These are phyloP conservation scores for Raphanus hybrid DNA, from an alignment of 441 rosid species.

Conservation along the genomic window DNA sequence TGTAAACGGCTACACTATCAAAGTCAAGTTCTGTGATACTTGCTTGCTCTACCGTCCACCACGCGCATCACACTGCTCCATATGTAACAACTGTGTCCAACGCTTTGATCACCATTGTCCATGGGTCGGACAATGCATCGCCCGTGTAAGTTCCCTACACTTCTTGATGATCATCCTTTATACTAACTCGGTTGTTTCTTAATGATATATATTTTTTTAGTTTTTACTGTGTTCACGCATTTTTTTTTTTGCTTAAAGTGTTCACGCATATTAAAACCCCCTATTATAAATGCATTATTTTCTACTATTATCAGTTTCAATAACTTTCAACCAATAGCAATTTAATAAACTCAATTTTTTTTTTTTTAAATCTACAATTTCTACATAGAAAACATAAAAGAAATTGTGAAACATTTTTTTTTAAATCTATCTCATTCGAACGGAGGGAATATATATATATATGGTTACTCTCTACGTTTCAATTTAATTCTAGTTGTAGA, in stretches of 20 bases:
- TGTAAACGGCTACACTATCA: conserved; percentile 75
- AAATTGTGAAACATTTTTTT: not conserved
- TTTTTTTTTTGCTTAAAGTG: too few relatives aligned
- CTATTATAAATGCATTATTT: too few relatives aligned
- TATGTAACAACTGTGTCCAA: conserved; percentile 92
- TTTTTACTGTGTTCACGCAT: too few relatives aligned
- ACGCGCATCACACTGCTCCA: conserved; percentile 94
- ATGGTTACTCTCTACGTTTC: too few relatives aligned
- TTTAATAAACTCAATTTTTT: not conserved
- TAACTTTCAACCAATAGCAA: not conserved
- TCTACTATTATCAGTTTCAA: not conserved
- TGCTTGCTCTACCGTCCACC: conserved; percentile 96
- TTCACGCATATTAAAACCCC: too few relatives aligned
- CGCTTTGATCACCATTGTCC: conserved; percentile 98
- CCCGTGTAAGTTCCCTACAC: conserved; percentile 57
- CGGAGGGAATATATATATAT: too few relatives aligned
- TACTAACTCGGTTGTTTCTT: too few relatives aligned
- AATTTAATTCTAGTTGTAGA: too few relatives aligned
- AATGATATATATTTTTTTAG: too few relatives aligned
- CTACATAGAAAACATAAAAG: not conserved
- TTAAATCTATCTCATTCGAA: too few relatives aligned
- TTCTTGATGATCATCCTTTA: not conserved
- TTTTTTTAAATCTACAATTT: too few relatives aligned
- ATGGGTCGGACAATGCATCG: conserved; percentile 99
- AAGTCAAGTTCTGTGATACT: conserved; percentile 89